Conservation (phyloP, 106 monocot genomes). For the Platanthera guangdongensis region DNA sequence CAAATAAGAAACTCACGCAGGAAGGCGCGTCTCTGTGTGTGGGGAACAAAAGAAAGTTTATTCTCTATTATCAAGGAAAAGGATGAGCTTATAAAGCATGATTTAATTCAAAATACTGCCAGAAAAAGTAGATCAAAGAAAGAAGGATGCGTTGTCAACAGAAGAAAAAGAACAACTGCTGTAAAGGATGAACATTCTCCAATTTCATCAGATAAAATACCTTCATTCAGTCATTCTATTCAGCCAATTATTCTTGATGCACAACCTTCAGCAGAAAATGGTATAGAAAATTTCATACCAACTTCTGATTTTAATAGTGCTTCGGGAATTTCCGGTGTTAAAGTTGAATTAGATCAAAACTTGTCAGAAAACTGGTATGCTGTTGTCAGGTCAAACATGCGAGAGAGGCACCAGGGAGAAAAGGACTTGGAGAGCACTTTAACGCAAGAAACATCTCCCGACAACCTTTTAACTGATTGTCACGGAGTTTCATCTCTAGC, state of each 20-base stretch:
- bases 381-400: slow-evolving; percentile 3
- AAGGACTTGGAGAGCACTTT: slow-evolving; percentile 65
- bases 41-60: slow-evolving; percentile 45
- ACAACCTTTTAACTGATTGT: slow-evolving; percentile 29
- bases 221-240: slow-evolving; percentile 8
- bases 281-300: neutral
- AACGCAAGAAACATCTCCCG: slow-evolving; percentile 51
- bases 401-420: slow-evolving; percentile 31
- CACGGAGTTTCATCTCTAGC: slow-evolving; percentile 32
- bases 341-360: slow-evolving; percentile 11
- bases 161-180: slow-evolving; percentile 9
- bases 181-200: slow-evolving; percentile 9
- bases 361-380: slow-evolving; percentile 3
- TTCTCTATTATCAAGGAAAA: slow-evolving; percentile 21
- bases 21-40: slow-evolving; percentile 29
- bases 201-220: slow-evolving; percentile 11
- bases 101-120: slow-evolving; percentile 6
- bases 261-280: neutral
- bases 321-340: neutral
- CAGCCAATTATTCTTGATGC: slow-evolving; percentile 4
- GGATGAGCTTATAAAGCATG: slow-evolving; percentile 6
- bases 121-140: slow-evolving; percentile 20
- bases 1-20: slow-evolving; percentile 46
- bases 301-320: slow-evolving; percentile 6
- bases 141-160: slow-evolving; percentile 2